Percentiles rank a stretch among this genome's conserved stretches.
Conservation (phyloP, 2,329 filamentous ascomycete genomes). For the Trichoderma sp. region DNA sequence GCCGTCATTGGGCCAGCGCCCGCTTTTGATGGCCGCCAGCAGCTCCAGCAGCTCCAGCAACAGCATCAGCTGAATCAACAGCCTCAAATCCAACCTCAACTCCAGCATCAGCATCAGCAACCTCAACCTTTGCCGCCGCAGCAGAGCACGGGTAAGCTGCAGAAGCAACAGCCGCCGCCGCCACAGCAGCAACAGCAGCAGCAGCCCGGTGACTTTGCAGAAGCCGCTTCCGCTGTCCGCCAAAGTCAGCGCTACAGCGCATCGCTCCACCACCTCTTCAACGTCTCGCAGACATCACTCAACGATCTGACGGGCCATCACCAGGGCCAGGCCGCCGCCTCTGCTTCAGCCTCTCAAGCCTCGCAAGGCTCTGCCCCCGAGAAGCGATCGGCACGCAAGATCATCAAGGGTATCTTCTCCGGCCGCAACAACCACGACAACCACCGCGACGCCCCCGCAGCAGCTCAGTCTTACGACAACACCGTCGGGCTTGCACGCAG, state of each 20-base stretch:
- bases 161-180: constrained; percentile 28
- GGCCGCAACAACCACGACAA: constrained; percentile 26
- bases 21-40: constrained; percentile 24
- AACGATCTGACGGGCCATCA: constrained; percentile 30
- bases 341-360: constrained; percentile 37
- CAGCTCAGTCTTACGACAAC: constrained; percentile 49
- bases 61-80: constrained; percentile 22
- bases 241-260: constrained; percentile 53
- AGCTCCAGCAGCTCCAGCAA: constrained; percentile 32
- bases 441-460: constrained; percentile 27
- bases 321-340: constrained; percentile 28
- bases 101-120: constrained; percentile 31
- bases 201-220: constrained; percentile 43
- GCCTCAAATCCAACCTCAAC: not conserved
- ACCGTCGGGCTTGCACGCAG: constrained; percentile 52
- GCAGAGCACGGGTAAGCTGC: constrained; percentile 34
- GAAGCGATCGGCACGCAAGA: constrained; percentile 54
- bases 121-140: not conserved
- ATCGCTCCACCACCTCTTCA: constrained; percentile 37
- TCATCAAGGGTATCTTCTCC: constrained; percentile 57
- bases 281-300: constrained; percentile 31
- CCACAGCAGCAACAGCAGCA: constrained; percentile 32
- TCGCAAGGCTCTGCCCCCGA: constrained; percentile 36
- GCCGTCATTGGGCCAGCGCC: constrained; percentile 33
- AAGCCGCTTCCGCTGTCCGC: constrained; percentile 43